Percentiles rank a stretch among this genome's conserved stretches.
Conservation (phyloP, 2,329 filamentous ascomycete genomes). For the Xylariaceae sp. region DNA sequence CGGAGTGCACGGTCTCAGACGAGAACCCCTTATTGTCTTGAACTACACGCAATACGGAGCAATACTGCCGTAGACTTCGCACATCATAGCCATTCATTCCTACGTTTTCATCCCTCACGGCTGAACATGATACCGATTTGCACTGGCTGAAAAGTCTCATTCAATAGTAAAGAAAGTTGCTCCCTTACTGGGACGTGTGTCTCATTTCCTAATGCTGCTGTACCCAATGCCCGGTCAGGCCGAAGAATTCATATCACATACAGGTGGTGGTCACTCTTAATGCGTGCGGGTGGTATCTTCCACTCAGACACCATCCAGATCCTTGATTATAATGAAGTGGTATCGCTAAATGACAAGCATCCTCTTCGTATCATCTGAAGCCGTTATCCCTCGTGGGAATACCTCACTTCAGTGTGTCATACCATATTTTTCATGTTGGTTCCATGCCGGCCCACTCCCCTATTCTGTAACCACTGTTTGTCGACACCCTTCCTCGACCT, state of each 20-base stretch:
- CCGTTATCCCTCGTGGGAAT: constrained; percentile 16
- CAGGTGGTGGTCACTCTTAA: constrained; percentile 21
- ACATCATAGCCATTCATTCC: constrained; percentile 8
- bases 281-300: constrained; percentile 16
- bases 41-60: constrained; percentile 20
- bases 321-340: constrained; percentile 17
- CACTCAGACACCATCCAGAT: constrained; percentile 18
- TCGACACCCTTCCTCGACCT: constrained; percentile 6
- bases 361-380: constrained; percentile 19
- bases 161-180: not conserved
- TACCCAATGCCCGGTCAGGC: constrained; percentile 15
- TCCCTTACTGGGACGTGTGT: constrained; percentile 25
- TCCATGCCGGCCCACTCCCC: constrained; percentile 4
- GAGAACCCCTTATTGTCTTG: constrained; percentile 26
- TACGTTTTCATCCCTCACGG: constrained; percentile 3
- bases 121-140: constrained; percentile 15
- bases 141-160: constrained; percentile 13
- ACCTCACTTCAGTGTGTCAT: constrained; percentile 14
- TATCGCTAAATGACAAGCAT: constrained; percentile 15
- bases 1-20: constrained; percentile 20
- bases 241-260: constrained; percentile 26
- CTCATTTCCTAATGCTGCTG: constrained; percentile 24
- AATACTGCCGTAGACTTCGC: constrained; percentile 9
- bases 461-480: constrained; percentile 17
- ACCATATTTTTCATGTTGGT: constrained; percentile 9